Evolutionary conservation across 805 yeast genomes (phyloP).

Genomic region (Yarrowia osloensis): DNA sequence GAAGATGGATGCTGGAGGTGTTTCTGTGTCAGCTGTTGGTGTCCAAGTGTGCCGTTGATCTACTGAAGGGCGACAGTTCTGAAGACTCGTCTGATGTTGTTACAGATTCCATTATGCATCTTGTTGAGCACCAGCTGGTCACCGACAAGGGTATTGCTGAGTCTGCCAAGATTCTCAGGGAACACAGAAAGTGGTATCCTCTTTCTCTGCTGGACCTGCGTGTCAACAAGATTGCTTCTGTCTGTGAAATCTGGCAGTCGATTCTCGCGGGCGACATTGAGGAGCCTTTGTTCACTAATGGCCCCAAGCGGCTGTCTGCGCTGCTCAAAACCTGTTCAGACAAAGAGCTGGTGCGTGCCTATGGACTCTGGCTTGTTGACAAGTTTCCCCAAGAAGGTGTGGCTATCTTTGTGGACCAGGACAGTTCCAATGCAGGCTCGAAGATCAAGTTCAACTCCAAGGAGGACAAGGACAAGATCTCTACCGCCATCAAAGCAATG

Average conservation of each 20-base stretch:
- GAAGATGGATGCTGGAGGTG: constrained; percentile 17
- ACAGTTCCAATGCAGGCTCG: constrained; percentile 21
- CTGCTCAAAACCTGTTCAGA: constrained; percentile 37
- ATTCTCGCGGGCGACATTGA: constrained; percentile 35
- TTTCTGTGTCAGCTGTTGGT: background rate
- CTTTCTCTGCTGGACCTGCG: constrained; percentile 40
- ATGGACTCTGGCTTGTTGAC: constrained; percentile 43
- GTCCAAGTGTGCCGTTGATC: background rate
- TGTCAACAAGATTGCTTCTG: constrained; percentile 36
- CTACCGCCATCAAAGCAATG: constrained; percentile 40
- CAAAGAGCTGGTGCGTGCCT: constrained; percentile 43
- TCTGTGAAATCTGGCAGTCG: constrained; percentile 35
- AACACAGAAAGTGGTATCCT: constrained; percentile 36
- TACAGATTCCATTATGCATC: background rate
- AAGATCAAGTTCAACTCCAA: constrained; percentile 33
- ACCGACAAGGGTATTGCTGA: constrained; percentile 7
- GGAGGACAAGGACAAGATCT: constrained; percentile 40
- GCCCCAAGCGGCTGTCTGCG: constrained; percentile 38
- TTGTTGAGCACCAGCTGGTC: constrained; percentile 1
- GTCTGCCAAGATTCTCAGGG: constrained; percentile 37
- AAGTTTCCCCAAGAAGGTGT: constrained; percentile 42
- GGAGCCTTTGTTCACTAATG: constrained; percentile 38
- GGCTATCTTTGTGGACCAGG: constrained; percentile 39
- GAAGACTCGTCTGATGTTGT: background rate
- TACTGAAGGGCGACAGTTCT: background rate